A percentile compares a stretch with the other conserved stretches of the same genome.
Evolutionary conservation across 805 yeast genomes (phyloP).

Genomic region (Spathaspora arborariae): DNA sequence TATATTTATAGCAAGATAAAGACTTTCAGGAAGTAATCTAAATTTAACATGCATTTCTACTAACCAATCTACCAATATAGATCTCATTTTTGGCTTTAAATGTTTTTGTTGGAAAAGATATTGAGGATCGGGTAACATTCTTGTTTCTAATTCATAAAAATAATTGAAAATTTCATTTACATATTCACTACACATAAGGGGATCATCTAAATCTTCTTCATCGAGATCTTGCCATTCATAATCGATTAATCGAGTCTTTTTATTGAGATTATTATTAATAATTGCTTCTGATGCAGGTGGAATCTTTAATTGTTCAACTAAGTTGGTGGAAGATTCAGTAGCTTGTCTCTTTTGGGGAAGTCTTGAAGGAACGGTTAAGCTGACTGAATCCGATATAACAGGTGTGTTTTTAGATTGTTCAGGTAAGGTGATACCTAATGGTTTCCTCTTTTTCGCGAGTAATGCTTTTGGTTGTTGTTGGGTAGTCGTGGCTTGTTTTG

Average conservation of each 20-base stretch:
- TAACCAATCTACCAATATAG: slow-evolving; percentile 89
- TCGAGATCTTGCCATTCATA: slow-evolving; percentile 72
- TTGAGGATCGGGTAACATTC: slow-evolving; percentile 70
- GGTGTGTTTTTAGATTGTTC: slow-evolving; percentile 19
- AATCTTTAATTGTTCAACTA: slow-evolving; percentile 28
- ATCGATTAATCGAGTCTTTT: slow-evolving; percentile 38
- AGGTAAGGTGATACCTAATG: slow-evolving; percentile 30
- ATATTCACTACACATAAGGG: slow-evolving; percentile 88
- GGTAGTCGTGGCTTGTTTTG: not conserved
- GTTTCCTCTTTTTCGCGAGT: slow-evolving; percentile 19
- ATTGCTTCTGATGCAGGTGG: slow-evolving; percentile 6
- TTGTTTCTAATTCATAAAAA: slow-evolving; percentile 65
- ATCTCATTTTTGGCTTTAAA: slow-evolving; percentile 77
- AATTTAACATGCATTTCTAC: slow-evolving; percentile 85
- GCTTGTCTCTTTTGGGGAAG: slow-evolving; percentile 52
- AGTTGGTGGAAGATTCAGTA: slow-evolving; percentile 49
- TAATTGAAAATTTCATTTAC: slow-evolving; percentile 83
- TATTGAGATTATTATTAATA: slow-evolving; percentile 17
- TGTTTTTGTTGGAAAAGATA: slow-evolving; percentile 63
- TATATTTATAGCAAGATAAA: slow-evolving; percentile 75
- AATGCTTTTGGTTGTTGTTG: not conserved
- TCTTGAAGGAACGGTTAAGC: slow-evolving; percentile 23
- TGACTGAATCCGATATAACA: not conserved
- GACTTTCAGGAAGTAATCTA: slow-evolving; percentile 79
- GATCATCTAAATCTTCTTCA: slow-evolving; percentile 65